These are phyloP conservation scores for Amyloporia xantha DNA, from an alignment of 768 basidiomycete species.

Conservation along the genomic window DNA sequence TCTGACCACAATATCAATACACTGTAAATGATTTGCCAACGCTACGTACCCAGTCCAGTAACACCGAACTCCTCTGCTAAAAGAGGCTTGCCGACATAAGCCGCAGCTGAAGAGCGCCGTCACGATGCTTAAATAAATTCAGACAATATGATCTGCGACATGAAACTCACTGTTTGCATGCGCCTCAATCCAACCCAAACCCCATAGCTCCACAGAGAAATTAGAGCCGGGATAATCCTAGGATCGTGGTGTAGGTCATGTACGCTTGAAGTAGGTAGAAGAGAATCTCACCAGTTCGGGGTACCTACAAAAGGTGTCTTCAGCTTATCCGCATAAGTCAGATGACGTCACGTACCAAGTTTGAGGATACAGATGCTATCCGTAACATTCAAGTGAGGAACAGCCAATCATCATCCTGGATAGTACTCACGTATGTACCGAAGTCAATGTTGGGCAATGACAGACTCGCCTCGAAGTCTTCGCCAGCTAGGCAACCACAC, in stretches of 20 bases:
- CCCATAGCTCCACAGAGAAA: constrained; percentile 33
- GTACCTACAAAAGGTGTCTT: constrained; percentile 22
- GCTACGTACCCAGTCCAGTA: constrained; percentile 32
- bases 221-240: constrained; percentile 44
- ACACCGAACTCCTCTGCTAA: constrained; percentile 28
- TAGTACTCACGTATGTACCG: constrained; percentile 41
- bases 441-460: constrained; percentile 48
- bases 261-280: background rate
- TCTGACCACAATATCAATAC: constrained; percentile 20
- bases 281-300: constrained; percentile 21
- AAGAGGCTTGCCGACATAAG: constrained; percentile 29
- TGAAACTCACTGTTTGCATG: constrained; percentile 26
- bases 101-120: constrained; percentile 32
- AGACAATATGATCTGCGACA: background rate
- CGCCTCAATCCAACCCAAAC: constrained; percentile 27
- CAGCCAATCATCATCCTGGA: background rate
- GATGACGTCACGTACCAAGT: constrained; percentile 12
- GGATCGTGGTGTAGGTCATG: background rate
- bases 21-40: background rate
- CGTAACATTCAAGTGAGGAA: background rate
- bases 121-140: background rate
- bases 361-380: constrained; percentile 19
- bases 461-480: constrained; percentile 47
- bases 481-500: constrained; percentile 33
- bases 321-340: background rate